Base-by-base conservation (phyloP, 2,329 filamentous ascomycete species). In the Bipolaris sorokiniana region DNA sequence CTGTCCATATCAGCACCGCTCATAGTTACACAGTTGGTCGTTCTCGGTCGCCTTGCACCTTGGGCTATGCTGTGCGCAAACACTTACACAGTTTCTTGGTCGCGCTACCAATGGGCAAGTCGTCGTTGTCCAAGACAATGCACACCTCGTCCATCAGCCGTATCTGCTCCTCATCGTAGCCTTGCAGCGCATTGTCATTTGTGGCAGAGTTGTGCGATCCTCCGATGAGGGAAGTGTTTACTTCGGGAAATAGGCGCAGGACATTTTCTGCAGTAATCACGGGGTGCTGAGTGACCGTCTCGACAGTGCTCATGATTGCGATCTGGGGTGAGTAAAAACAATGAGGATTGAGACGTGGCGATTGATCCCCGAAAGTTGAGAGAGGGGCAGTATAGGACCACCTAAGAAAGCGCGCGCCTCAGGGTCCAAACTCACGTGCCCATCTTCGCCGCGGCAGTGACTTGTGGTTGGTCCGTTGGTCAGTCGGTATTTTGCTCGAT, bases 101-200 rank as follows among this genome's bases (percentile, higher is more conserved):
- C 49, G 92, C 94, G 66, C 92, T 97, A 62, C 95, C 95, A 77
- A 99, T 97, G 28, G 94, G 93, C 70, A 87, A 82, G 77, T 98
- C 95, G 71, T 98, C 86, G 70, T 96, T 88, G 78, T 98, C 94
- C 45, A 96, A 82, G 16, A 99, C 95, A 76, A 99, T 98, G 84
- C 95, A 99, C 48, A 97, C 90, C 82, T 98, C 95, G 72, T 99
- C 94, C 95, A 99, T 99, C 71, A 99, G 81, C 48, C 94, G 89
- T 71, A 97, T 97, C 81, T 99, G 95, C 82, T 98, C 94, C 77
- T 91, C 94, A 81, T 98, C 93, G 81, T 98, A 96, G 49, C 94
- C 95, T 54, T 89, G 89, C 42, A 98, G 84, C 56, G 92, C 91
- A 62, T 80, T 80, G 68, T 88, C 88, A 72, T 73, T 68, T n/a